Base-by-base conservation (phyloP, 139 green algal species). In the Micractinium conductrix region DNA sequence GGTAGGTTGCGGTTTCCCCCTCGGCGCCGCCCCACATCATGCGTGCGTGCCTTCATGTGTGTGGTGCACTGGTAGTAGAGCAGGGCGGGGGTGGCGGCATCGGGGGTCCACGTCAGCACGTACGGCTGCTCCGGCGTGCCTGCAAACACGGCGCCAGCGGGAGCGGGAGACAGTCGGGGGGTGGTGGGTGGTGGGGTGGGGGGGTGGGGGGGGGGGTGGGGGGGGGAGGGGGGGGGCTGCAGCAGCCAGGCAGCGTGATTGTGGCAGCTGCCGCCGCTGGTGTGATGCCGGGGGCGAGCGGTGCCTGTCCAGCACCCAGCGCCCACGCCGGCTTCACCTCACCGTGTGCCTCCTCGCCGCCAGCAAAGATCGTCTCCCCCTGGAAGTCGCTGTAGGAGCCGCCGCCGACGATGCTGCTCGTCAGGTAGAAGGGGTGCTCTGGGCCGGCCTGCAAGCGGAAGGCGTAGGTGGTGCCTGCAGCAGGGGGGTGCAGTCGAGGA, bases 61-160 rank as follows among this genome's bases (percentile, higher is more conserved):
- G 83, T 17, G 44, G 83, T 74, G 35, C 83, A 87, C 70, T 87
- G 82, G 44, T 87, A 87, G 53, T 81, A 87, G n/a, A 87, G 26
- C 12, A 62, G 14, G 50, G 78, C 83, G 37, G 70, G 83, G 22
- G 83, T 87, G 40, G 24, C 33, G 45, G 42, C 72, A 24, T 87
- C 83, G 42, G 83, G 83, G 4, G 83, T 84, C 83, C 83, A 87
- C 9, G 14, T 35, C 21, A 87, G 50, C 24, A 58, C 24, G n/a
- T 48, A 81, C 10, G 83, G 83, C 28, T 75, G n/a, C 44, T 84
- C 37, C 26, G 21, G 12, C 4, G 74, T 87, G 72, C 83, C 83
- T 81, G 75, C 75, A 70, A n/a, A n/a, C n/a, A n/a, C n/a, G n/a
- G n/a, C n/a, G n/a, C n/a, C n/a, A n/a, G n/a, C n/a, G n/a, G n/a